These are phyloP conservation scores for barley (Hordeum vulgare) DNA, from an alignment of 176 grass and related monocot genomes.

Conservation along the genomic window DNA sequence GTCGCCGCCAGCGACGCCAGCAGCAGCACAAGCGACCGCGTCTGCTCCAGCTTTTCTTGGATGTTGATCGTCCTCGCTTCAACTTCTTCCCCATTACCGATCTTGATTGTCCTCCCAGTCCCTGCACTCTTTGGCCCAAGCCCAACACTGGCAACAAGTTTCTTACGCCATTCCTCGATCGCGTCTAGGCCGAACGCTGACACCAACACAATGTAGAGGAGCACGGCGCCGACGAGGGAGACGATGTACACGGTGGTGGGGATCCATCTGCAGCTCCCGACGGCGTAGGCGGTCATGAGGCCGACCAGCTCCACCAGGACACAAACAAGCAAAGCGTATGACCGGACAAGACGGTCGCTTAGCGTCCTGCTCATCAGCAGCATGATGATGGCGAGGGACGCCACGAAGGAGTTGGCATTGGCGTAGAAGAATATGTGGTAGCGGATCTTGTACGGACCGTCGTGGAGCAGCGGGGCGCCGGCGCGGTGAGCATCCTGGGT, in stretches of 20 bases:
- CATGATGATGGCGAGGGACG: slow-evolving; percentile 22
- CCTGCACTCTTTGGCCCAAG: too few species aligned
- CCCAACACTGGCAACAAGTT: too few species aligned
- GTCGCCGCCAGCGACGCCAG: neutral
- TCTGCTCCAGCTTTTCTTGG: neutral
- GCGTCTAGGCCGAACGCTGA: neutral
- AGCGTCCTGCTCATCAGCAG: neutral
- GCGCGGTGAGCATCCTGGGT: neutral
- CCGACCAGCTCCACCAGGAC: neutral
- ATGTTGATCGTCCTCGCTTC: neutral
- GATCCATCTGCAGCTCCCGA: neutral
- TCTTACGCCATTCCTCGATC: neutral
- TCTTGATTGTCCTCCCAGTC: too few species aligned
- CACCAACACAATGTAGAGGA: neutral
- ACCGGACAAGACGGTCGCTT: neutral
- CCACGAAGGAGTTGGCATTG: slow-evolving; percentile 17
- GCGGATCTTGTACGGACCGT: neutral
- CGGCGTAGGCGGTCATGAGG: neutral
- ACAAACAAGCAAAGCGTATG: neutral
- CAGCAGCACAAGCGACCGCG: slow-evolving; percentile 19
- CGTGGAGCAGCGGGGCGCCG: slow-evolving; percentile 12
- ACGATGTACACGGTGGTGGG: neutral
- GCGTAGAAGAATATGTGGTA: slow-evolving; percentile 26
- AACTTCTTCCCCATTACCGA: neutral
- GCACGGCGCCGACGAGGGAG: neutral